A percentile compares a stretch with the other conserved stretches of the same genome.
Evolutionary conservation across 805 yeast genomes (phyloP).

Genomic region (Candida hungchunana): DNA sequence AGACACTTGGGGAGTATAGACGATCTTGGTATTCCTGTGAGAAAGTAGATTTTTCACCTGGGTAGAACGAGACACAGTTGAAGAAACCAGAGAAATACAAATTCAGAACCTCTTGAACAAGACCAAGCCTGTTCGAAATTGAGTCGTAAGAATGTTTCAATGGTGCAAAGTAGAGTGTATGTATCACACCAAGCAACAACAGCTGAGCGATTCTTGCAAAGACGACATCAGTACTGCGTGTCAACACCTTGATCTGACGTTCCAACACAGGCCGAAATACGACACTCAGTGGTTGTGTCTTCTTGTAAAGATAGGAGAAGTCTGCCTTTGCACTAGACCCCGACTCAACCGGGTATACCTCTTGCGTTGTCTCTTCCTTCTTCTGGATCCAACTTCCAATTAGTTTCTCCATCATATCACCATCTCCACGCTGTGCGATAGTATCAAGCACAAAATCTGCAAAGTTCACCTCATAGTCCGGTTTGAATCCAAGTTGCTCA

Average conservation of each 20-base stretch:
- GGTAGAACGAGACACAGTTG: constrained; percentile 72
- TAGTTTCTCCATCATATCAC: constrained; percentile 10
- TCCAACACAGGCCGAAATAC: constrained; percentile 32
- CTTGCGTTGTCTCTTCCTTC: constrained; percentile 11
- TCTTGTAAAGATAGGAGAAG: constrained; percentile 8
- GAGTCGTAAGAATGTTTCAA: constrained; percentile 44
- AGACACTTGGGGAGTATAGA: constrained; percentile 61
- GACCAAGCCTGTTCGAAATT: constrained; percentile 64
- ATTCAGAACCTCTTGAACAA: constrained; percentile 69
- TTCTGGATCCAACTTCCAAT: constrained; percentile 8
- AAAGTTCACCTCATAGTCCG: constrained; percentile 50
- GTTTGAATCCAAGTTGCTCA: constrained; percentile 27
- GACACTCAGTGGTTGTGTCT: constrained; percentile 14
- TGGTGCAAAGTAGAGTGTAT: constrained; percentile 66
- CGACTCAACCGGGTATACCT: too few species aligned
- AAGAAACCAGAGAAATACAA: constrained; percentile 77
- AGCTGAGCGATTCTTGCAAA: constrained; percentile 64
- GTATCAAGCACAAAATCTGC: constrained; percentile 75
- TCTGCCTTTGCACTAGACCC: too few species aligned
- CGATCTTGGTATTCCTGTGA: constrained; percentile 76
- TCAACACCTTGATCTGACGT: constrained; percentile 35
- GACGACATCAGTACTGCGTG: constrained; percentile 52
- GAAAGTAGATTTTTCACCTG: constrained; percentile 67
- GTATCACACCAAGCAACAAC: constrained; percentile 56
- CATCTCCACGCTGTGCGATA: constrained; percentile 41